Evolutionary conservation across 140 eudicot species (phyloP), one percentile per base, ranked within the genome.

Genomic region (Oenanthe javanica): DNA sequence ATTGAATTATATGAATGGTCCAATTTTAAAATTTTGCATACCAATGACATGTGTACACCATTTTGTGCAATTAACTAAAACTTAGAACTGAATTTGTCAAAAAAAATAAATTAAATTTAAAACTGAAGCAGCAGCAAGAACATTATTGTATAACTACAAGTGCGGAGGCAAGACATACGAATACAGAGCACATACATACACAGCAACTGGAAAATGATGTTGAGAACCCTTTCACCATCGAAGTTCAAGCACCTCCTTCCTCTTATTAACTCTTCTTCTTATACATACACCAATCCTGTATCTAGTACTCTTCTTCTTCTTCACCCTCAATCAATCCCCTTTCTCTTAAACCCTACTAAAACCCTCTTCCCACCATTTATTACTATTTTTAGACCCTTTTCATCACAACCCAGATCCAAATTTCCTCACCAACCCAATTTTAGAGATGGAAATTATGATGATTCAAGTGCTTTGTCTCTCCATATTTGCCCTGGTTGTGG

Each of bases 401-500:
- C 95, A 77, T 80, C 89, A 0, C 43, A 85, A 49, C 78, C 84
- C 69, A 76, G 50, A 23, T 78, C 77, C 47, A 79, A 83, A 73
- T 25, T 48, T 51, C 79, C 90, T 51, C 36, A 71, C 48, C 75
- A 64, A 16, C 75, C 88, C 7, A 7, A 89, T 51, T 48, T 89
- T 36, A 86, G 99, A 77, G 98, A 95, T 82, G 99, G 99, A 13
- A 92, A 92, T 85, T 95, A 88, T 75, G 93, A 95, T 19, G 99
- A 92, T 83, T n/a, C 82, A 13, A 63, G 84, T 69, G 83, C 94
- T 10, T 51, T 78, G 16, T 66, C 74, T 49, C 80, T 76, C 71
- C 80, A 4, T 61, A 82, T 95, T 54, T 95, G 99, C 83, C 96
- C 97, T 48, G 99, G 99, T n/a, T 95, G 99, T 84, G 99, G 99